Conservation (phyloP, 768 basidiomycete genomes). For the Terana coerulea region DNA sequence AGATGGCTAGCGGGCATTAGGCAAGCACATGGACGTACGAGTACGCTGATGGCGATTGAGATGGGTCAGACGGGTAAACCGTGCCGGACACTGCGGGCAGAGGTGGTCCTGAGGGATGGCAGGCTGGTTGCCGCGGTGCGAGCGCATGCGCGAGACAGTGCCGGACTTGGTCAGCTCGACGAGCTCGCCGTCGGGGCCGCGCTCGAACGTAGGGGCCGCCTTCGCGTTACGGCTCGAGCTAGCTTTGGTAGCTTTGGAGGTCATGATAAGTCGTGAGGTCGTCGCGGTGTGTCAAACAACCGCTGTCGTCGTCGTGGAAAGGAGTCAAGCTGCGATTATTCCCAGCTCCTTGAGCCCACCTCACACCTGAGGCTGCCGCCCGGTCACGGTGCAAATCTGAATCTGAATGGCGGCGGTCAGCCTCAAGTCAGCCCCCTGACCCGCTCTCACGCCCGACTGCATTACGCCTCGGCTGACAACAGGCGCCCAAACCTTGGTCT, state of each 20-base stretch:
- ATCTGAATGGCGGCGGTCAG: too few relatives aligned
- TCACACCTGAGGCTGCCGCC: constrained; percentile 1
- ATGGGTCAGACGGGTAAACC: constrained; percentile 72
- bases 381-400: too few relatives aligned
- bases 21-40: too few relatives aligned
- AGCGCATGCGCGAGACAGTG: constrained; percentile 53
- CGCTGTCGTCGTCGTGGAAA: background rate
- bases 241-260: constrained; percentile 1
- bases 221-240: background rate
- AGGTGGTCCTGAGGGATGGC: constrained; percentile 67
- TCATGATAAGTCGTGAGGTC: background rate
- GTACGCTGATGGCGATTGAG: constrained; percentile 70
- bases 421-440: too few relatives aligned
- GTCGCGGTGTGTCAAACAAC: constrained; percentile 7
- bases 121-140: constrained; percentile 62
- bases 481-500: too few relatives aligned
- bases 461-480: too few relatives aligned
- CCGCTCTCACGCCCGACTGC: too few relatives aligned
- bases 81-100: constrained; percentile 66
- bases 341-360: background rate
- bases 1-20: too few relatives aligned
- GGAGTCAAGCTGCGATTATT: background rate
- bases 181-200: constrained; percentile 8
- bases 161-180: constrained; percentile 44
- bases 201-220: background rate